Conservation (phyloP, 768 basidiomycete species). For the Dacryopinax primogenitus region DNA sequence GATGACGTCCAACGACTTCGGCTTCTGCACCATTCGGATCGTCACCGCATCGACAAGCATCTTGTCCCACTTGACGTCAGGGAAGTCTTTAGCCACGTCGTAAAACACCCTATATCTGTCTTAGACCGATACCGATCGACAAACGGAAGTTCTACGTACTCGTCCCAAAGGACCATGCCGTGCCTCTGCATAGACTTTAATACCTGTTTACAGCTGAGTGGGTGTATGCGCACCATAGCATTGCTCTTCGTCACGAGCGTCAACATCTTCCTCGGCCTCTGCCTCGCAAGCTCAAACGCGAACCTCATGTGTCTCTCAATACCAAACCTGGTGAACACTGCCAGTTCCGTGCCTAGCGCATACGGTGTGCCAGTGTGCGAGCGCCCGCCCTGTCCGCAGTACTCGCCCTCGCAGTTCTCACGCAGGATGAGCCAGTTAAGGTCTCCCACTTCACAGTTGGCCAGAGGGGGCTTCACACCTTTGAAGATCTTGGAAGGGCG, state of each 20-base stretch:
- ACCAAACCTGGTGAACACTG: constrained; percentile 39
- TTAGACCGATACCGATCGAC: background rate
- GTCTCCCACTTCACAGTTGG: constrained; percentile 31
- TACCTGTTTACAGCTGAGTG: background rate
- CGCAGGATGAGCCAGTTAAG: constrained; percentile 44
- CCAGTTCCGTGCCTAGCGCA: constrained; percentile 30
- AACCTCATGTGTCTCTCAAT: constrained; percentile 40
- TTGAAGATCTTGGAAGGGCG: constrained; percentile 39
- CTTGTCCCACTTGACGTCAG: constrained; percentile 38
- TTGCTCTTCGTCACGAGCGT: constrained; percentile 45
- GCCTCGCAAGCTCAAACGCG: constrained; percentile 41
- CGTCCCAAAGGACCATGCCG: constrained; percentile 26
- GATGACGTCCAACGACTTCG: constrained; percentile 42
- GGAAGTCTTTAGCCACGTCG: constrained; percentile 40
- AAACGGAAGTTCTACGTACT: constrained; percentile 1
- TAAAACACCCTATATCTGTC: constrained; percentile 22
- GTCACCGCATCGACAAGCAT: constrained; percentile 43
- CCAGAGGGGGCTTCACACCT: constrained; percentile 37
- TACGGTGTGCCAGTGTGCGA: constrained; percentile 23
- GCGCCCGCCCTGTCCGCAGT: constrained; percentile 35
- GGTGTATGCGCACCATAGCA: constrained; percentile 25
- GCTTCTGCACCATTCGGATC: constrained; percentile 36
- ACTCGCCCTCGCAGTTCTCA: constrained; percentile 47
- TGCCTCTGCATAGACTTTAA: constrained; percentile 14
- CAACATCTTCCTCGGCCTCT: constrained; percentile 37